These are phyloP conservation scores for Brasilioporus rufonigricans DNA, from an alignment of 768 basidiomycete species.

Conservation along the genomic window DNA sequence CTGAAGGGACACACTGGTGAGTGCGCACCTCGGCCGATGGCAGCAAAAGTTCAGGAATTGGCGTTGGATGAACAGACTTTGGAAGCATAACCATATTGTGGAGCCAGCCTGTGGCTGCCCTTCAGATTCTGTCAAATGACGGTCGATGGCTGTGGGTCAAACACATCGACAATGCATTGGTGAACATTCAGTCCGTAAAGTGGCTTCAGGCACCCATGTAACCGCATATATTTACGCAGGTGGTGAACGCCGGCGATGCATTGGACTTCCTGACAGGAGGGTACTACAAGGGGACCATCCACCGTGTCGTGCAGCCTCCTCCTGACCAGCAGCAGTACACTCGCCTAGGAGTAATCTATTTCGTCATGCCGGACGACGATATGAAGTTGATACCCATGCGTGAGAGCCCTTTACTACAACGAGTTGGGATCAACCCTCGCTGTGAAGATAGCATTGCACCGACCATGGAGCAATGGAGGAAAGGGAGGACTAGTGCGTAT, in stretches of 20 bases:
- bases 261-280: conserved; percentile 62
- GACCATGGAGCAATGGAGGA: too few species aligned
- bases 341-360: too few species aligned
- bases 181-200: conserved; percentile 18
- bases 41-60: not conserved
- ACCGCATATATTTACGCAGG: conserved; percentile 31
- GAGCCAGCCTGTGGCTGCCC: conserved; percentile 57
- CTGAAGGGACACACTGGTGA: conserved; percentile 58
- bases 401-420: too few species aligned
- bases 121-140: conserved; percentile 54
- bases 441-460: too few species aligned
- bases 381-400: too few species aligned
- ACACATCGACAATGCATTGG: conserved; percentile 57
- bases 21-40: not conserved
- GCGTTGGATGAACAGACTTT: conserved; percentile 37
- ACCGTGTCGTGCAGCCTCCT: too few species aligned
- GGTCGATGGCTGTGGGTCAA: conserved; percentile 59
- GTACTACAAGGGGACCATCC: conserved; percentile 57
- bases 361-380: too few species aligned
- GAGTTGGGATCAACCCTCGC: too few species aligned
- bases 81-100: conserved; percentile 57
- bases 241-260: conserved; percentile 59
- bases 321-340: too few species aligned
- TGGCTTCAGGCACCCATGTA: not conserved
- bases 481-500: too few species aligned